These are phyloP conservation scores for Ophiocordyceps sinensis DNA, from an alignment of 2,329 filamentous ascomycete species.

Conservation along the genomic window DNA sequence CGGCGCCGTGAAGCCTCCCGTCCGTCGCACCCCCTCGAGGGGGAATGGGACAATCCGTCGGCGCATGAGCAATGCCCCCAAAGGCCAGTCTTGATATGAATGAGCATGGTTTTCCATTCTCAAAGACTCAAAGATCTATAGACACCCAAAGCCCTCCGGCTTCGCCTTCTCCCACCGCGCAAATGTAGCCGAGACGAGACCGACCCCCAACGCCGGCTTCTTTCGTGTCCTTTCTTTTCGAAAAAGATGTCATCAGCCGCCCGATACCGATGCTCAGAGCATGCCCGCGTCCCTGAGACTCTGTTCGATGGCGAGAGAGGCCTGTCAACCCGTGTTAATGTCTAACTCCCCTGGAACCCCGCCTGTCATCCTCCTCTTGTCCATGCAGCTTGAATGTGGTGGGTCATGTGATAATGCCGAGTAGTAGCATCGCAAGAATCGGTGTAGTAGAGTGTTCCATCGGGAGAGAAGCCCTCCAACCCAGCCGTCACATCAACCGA, in stretches of 20 bases:
- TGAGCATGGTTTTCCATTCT: slow-evolving; percentile 28
- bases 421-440: not conserved
- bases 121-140: slow-evolving; percentile 33
- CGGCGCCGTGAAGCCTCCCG: not conserved
- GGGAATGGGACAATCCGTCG: too few species aligned
- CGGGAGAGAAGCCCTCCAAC: not conserved
- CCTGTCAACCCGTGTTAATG: slow-evolving; percentile 17
- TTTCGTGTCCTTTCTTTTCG: slow-evolving; percentile 17
- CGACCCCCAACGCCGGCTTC: slow-evolving; percentile 6
- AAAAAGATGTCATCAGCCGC: slow-evolving; percentile 12
- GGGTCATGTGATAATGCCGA: not conserved
- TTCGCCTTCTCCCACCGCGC: not conserved
- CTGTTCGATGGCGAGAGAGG: slow-evolving; percentile 10
- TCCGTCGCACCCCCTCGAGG: slow-evolving; percentile 1
- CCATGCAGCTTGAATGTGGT: not conserved
- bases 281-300: slow-evolving; percentile 15
- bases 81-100: slow-evolving; percentile 20
- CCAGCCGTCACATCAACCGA: slow-evolving; percentile 61
- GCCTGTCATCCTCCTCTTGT: not conserved
- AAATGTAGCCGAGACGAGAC: slow-evolving; percentile 8
- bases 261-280: slow-evolving; percentile 11
- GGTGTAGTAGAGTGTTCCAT: not conserved
- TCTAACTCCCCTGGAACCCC: slow-evolving; percentile 2
- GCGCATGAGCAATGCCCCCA: not conserved
- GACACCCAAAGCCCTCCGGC: slow-evolving; percentile 16